phyloP scores from a whole-genome alignment of 1,284 basidiomycete species.

The Cryptococcus sp. region DNA sequence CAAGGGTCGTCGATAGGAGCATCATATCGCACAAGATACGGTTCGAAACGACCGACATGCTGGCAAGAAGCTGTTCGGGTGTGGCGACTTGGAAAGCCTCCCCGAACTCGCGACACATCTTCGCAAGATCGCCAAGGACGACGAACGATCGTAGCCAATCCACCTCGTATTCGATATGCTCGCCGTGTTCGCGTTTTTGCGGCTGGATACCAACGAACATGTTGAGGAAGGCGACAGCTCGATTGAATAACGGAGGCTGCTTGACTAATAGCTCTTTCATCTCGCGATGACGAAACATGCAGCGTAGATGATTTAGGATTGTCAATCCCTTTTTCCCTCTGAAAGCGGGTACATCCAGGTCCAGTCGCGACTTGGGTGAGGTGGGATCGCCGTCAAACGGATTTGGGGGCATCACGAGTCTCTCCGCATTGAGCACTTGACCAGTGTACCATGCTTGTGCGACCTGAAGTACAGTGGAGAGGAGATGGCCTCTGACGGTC shows the following conservation, averaged over 20 bases:
- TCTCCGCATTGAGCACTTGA: slow-evolving; percentile 59
- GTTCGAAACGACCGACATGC: slow-evolving; percentile 69
- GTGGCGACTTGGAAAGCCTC: slow-evolving; percentile 66
- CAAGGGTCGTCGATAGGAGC: slow-evolving; percentile 55
- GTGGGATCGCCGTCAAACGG: slow-evolving; percentile 12
- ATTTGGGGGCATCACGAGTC: slow-evolving; percentile 17
- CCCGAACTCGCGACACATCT: slow-evolving; percentile 84
- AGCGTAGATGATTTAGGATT: slow-evolving; percentile 73
- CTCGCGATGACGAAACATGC: slow-evolving; percentile 66
- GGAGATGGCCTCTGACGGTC: slow-evolving; percentile 71
- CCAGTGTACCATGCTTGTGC: slow-evolving; percentile 87
- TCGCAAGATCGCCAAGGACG: slow-evolving; percentile 80
- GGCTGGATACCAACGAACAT: slow-evolving; percentile 90
- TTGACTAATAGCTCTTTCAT: slow-evolving; percentile 74
- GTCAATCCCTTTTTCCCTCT: slow-evolving; percentile 91
- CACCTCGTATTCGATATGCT: slow-evolving; percentile 89
- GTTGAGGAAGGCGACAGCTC: slow-evolving; percentile 66
- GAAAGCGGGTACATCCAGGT: slow-evolving; percentile 81
- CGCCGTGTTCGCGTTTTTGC: slow-evolving; percentile 75
- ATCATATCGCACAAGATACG: slow-evolving; percentile 67
- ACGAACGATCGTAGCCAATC: slow-evolving; percentile 96
- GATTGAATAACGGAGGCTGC: slow-evolving; percentile 63
- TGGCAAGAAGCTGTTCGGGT: slow-evolving; percentile 64
- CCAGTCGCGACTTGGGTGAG: slow-evolving; percentile 55
- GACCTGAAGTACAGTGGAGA: slow-evolving; percentile 73